Conservation (phyloP, 208 protist species). For the Acanthamoeba rhysodes region DNA sequence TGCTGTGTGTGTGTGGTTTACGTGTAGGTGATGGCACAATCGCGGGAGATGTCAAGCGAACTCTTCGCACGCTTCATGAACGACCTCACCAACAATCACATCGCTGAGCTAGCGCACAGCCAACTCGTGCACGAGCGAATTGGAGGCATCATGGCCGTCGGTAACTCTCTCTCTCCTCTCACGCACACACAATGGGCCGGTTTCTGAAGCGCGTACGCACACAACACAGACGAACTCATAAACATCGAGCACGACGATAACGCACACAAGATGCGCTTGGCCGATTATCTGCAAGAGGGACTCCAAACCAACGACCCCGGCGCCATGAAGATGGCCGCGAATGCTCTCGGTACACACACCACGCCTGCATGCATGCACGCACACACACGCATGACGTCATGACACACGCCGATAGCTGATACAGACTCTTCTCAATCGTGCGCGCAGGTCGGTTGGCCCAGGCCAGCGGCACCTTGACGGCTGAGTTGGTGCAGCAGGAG, state of each 20-base stretch:
- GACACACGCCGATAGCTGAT: too few species aligned
- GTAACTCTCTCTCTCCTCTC: background rate
- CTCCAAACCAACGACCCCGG: conserved; percentile 84
- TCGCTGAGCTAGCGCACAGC: conserved; percentile 89
- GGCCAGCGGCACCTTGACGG: conserved; percentile 89
- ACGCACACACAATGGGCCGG: too few species aligned
- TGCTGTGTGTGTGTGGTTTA: too few species aligned
- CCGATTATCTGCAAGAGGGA: conserved; percentile 90
- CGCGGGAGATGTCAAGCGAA: conserved; percentile 85
- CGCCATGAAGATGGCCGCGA: conserved; percentile 87
- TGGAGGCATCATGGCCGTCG: conserved; percentile 90
- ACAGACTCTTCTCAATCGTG: too few species aligned
- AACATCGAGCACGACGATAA: conserved; percentile 85
- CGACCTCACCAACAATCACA: conserved; percentile 85
- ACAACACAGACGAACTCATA: conserved; percentile 77
- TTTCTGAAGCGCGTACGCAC: background rate
- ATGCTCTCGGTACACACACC: conserved; percentile 81
- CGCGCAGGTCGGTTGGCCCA: conserved; percentile 84
- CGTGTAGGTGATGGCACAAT: conserved; percentile 77
- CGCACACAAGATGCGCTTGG: conserved; percentile 83
- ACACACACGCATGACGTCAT: background rate
- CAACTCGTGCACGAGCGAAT: conserved; percentile 87
- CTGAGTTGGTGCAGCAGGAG: conserved; percentile 91
- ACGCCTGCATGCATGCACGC: too few species aligned
- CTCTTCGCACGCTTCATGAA: conserved; percentile 86